Conservation (phyloP, 2,329 filamentous ascomycete genomes). For the Ophiocordyceps camponoti-floridani region DNA sequence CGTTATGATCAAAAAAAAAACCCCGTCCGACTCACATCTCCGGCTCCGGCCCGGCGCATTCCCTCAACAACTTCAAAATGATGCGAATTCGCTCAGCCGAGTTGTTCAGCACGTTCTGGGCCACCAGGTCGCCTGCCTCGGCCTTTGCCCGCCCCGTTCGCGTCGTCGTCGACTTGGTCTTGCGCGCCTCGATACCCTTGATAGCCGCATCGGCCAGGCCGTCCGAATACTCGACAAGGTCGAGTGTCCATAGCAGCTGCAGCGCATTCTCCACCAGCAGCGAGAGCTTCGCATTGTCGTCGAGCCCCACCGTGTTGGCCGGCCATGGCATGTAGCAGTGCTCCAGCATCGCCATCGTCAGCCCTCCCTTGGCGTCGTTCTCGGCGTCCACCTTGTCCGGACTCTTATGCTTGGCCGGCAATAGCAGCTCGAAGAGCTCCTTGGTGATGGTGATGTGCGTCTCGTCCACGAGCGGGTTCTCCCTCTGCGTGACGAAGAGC, state of each 20-base stretch:
- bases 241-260: conserved; percentile 27
- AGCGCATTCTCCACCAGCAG: conserved; percentile 49
- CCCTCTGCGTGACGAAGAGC: conserved; percentile 25
- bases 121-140: conserved; percentile 20
- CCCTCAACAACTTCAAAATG: conserved; percentile 18
- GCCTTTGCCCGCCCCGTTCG: conserved; percentile 14
- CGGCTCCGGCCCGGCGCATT: conserved; percentile 1
- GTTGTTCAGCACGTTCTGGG: conserved; percentile 22
- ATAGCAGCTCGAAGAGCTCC: conserved; percentile 25
- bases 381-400: conserved; percentile 20
- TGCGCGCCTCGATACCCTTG: conserved; percentile 29
- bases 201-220: conserved; percentile 21
- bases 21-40: not conserved
- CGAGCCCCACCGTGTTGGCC: conserved; percentile 38
- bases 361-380: conserved; percentile 16
- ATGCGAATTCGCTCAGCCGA: conserved; percentile 24
- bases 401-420: conserved; percentile 20
- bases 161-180: conserved; percentile 25
- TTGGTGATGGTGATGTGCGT: conserved; percentile 26
- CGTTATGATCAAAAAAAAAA: not conserved
- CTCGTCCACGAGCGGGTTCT: conserved; percentile 16
- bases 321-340: conserved; percentile 47
- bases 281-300: conserved; percentile 58
- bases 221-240: conserved; percentile 15
- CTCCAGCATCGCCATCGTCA: conserved; percentile 29